Conservation (phyloP, 2,329 filamentous ascomycete genomes). For the Sarocladiaceae sp. region DNA sequence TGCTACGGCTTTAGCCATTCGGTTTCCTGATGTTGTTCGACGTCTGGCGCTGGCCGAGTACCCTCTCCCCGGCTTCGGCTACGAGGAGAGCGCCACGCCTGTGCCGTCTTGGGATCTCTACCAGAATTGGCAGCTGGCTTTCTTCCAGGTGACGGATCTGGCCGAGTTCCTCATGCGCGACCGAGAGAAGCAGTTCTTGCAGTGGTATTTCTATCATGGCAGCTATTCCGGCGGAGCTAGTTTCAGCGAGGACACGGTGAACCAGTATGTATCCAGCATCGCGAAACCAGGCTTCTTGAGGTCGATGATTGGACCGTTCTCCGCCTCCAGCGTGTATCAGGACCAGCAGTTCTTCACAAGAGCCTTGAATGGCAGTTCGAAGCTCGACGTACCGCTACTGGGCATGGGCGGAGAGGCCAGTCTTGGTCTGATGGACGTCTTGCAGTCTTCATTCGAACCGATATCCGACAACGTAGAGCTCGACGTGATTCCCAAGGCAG, state of each 20-base stretch:
- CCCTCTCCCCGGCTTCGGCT: constrained; percentile 35
- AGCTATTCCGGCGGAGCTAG: constrained; percentile 34
- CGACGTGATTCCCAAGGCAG: constrained; percentile 21
- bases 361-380: constrained; percentile 1
- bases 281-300: constrained; percentile 38
- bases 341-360: constrained; percentile 34
- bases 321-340: constrained; percentile 22
- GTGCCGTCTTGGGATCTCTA: constrained; percentile 34
- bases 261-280: constrained; percentile 33
- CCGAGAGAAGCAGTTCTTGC: constrained; percentile 35
- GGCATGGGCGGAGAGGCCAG: constrained; percentile 24
- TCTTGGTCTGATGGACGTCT: constrained; percentile 11
- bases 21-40: constrained; percentile 29
- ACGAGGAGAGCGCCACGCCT: constrained; percentile 25
- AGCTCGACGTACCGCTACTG: constrained; percentile 16
- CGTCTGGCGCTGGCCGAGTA: constrained; percentile 35
- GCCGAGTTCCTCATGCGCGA: constrained; percentile 41
- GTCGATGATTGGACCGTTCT: constrained; percentile 34
- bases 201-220: constrained; percentile 42
- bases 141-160: constrained; percentile 42
- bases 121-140: constrained; percentile 35
- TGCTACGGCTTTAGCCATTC: constrained; percentile 33
- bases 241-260: constrained; percentile 33
- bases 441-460: too few species aligned
- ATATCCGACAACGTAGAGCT: constrained; percentile 15